Percentiles rank a stretch among this genome's conserved stretches.
These are phyloP conservation scores for Cicer arietinum DNA, from an alignment of 306 rosid species.

Conservation along the genomic window DNA sequence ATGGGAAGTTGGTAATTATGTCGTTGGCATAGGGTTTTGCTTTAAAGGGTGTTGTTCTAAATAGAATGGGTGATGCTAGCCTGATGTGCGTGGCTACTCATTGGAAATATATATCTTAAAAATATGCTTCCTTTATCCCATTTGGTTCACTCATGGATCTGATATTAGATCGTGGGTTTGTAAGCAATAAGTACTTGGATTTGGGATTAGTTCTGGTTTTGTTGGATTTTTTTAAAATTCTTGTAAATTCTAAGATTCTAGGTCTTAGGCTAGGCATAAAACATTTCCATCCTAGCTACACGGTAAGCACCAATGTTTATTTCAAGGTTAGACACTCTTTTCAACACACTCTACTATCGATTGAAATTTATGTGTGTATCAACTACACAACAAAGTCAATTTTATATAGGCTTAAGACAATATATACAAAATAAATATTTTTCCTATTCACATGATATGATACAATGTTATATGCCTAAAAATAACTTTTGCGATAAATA, in stretches of 20 bases:
- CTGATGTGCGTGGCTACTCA: constrained; percentile 1
- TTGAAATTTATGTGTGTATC: not conserved
- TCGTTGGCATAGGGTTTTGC: not conserved
- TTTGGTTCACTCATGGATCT: not conserved
- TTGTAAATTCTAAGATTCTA: not conserved
- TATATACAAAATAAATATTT: not conserved
- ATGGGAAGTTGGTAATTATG: not conserved
- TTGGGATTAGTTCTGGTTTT: not conserved
- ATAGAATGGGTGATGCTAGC: constrained; percentile 17
- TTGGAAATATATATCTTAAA: not conserved
- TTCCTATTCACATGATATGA: not conserved
- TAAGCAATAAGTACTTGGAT: not conserved
- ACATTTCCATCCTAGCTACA: too few relatives aligned
- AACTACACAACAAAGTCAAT: not conserved
- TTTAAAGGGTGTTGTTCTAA: not conserved
- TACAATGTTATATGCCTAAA: not conserved
- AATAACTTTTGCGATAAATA: not conserved
- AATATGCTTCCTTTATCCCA: not conserved
- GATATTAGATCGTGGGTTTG: not conserved
- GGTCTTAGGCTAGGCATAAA: not conserved
- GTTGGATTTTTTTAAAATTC: not conserved
- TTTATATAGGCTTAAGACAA: not conserved
- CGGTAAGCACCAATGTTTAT: not conserved
- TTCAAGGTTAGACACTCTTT: not conserved
- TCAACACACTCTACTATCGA: too few relatives aligned